Percentiles rank a stretch among this genome's conserved stretches.
Evolutionary conservation across 1,139 yeast genomes (phyloP).

Genomic region (Yamadazyma taylorii): DNA sequence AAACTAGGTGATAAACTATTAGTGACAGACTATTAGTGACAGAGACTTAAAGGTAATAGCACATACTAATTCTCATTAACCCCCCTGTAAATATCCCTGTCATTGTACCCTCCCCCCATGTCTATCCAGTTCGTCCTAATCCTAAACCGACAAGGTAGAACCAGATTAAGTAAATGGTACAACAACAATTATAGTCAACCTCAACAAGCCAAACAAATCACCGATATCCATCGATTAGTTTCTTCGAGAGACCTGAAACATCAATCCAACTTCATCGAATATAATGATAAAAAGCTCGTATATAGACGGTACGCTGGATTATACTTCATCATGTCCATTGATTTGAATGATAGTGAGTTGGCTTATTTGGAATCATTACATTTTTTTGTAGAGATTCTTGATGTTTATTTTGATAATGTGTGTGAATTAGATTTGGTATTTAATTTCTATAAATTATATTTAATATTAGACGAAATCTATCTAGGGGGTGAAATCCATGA

Average conservation of each 20-base stretch:
- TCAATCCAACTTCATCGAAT: constrained; percentile 79
- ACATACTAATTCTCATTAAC: no score
- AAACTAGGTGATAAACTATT: no score
- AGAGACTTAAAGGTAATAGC: no score
- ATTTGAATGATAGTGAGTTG: constrained; percentile 73
- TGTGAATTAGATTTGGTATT: constrained; percentile 91
- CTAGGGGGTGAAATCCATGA: constrained; percentile 80
- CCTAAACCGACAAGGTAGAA: constrained; percentile 90
- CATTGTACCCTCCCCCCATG: no score
- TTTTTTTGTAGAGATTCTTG: constrained; percentile 84
- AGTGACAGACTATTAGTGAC: no score
- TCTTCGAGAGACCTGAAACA: constrained; percentile 81
- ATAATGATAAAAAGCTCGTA: constrained; percentile 70
- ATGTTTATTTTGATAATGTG: constrained; percentile 82
- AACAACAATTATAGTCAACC: constrained; percentile 32
- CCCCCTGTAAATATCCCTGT: no score
- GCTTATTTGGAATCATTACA: constrained; percentile 83
- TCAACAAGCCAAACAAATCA: constrained; percentile 57
- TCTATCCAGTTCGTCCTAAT: constrained; percentile 76
- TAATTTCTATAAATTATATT: constrained; percentile 72
- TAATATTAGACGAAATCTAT: constrained; percentile 71
- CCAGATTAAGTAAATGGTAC: constrained; percentile 84
- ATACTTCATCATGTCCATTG: constrained; percentile 80
- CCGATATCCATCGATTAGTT: constrained; percentile 78
- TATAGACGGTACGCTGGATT: constrained; percentile 92